Evolutionary conservation across 345 rosid genomes (phyloP), one percentile per base, ranked within the genome.

Genomic region (Heritiera fomes): DNA sequence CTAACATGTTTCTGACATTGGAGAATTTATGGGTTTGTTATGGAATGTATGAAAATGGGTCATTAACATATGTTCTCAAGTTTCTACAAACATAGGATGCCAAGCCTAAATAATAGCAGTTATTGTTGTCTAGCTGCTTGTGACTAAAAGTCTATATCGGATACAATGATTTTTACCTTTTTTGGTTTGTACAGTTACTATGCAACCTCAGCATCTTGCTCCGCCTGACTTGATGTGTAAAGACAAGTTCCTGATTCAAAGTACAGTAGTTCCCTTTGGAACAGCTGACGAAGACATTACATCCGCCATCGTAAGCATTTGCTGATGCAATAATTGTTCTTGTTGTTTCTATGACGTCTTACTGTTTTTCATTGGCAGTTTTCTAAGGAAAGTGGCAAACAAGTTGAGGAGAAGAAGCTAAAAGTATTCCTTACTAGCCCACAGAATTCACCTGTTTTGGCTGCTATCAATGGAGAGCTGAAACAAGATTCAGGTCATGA

Each of bases 171-270:
- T 5, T 63, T 71, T 8, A 61, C 20, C 10, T 45, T 34, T 63
- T 77, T 59, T 78, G 60, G 68, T 40, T 55, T 68, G 46, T 75
- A 78, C 73, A 90, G 93, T 90, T 73, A 84, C 79, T 4, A 88
- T 88, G 93, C 91, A 84, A 83, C 88, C 87, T 79, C 90, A 82
- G 85, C 81, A 17, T 69, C 78, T 40, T 32, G 84, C 86, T 73
- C 91, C 93, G 43, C 89, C 84, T 49, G 87, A 86, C 77, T 75
- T 90, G 81, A 79, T 78, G 61, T 85, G 93, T 84, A 88, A 86
- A 82, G 93, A 90, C 85, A 90, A 90, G 85, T 90, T 90, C 79
- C 69, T 90, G 73, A 80, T 90, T 69, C 91, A 90, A 81, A 78
- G 90, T 78, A 83, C 82, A 9, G 74, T 79, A 55, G 86, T 90